Evolutionary conservation across 306 rosid species (phyloP), one percentile per base, ranked within the genome.

Genomic region (Quercus gilva): DNA sequence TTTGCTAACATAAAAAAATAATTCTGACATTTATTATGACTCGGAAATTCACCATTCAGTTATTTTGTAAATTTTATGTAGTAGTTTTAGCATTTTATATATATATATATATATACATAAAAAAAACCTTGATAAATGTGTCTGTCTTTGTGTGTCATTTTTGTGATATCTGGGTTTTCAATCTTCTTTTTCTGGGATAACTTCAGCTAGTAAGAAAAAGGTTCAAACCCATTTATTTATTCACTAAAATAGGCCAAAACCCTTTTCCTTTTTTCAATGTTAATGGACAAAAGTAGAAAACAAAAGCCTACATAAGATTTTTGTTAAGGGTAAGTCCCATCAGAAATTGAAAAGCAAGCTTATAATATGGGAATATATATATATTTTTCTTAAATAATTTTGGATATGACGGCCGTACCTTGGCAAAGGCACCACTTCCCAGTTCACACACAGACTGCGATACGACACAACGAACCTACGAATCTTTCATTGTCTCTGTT

Each of bases 391-490:
- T 49, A 49, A 12, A 45, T 45, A 49, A 49, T 10, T 49, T 49
- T 49, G 14, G 53, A 49, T 20, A 11, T 3, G 21, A 28, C 17
- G 4, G 69, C 31, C 20, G 81, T 43, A 78, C 60, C 52, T 9
- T 67, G 15, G n/a, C 23, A 33, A 33, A 67, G 43, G 26, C 59
- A 15, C 9, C 3, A 55, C 69, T 23, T 17, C 23, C 23, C 23
- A 63, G 7, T 63, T 63, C 15, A 37, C 74, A 26, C 64, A 52
- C 82, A 79, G 72, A 82, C 53, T 58, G 56, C 64, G 85, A 81
- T 72, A 56, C 81, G 85, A 86, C 83, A n/a, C 70, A 52, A 84
- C 84, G 83, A 59, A 69, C 76, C 68, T 68, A 25, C 19, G n/a
- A 59, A 19, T 67, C 52, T 67, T 67, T 67, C 26, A 19, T 33